Percentiles rank a stretch among this genome's conserved stretches.
Conservation (phyloP, 768 basidiomycete species). For the Termitomyces sp. region DNA sequence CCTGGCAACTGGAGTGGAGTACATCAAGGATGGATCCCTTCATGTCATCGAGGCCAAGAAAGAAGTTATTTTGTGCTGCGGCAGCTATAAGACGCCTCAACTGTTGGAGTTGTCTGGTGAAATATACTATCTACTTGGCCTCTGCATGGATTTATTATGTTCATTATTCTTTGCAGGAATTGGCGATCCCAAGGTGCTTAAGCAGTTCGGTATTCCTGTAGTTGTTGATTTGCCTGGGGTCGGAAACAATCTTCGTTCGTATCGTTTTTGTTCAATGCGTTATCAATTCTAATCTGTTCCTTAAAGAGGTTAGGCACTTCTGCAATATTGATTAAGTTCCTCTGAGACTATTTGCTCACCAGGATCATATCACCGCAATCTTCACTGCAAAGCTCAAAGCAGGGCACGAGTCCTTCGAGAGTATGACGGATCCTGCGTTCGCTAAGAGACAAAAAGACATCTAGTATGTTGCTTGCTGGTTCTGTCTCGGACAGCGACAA, state of each 20-base stretch:
- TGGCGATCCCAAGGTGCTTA: slow-evolving; percentile 4
- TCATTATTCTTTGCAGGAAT: background rate
- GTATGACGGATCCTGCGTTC: background rate
- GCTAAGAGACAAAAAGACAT: background rate
- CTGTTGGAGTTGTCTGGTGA: slow-evolving; percentile 6
- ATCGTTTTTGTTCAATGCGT: background rate
- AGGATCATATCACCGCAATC: background rate
- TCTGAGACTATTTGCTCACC: no score
- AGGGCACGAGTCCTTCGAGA: background rate
- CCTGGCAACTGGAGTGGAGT: background rate
- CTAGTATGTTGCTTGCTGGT: background rate
- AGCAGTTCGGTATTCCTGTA: background rate
- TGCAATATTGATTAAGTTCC: no score
- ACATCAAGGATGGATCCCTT: background rate
- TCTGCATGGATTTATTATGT: no score
- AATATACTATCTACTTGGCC: no score
- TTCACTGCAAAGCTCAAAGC: background rate
- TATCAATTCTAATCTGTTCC: background rate
- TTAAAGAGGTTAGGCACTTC: background rate
- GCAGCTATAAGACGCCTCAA: slow-evolving; percentile 1
- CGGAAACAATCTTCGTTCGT: slow-evolving; percentile 10
- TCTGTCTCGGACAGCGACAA: background rate
- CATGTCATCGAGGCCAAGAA: background rate
- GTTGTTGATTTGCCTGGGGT: slow-evolving; percentile 11
- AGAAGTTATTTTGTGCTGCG: slow-evolving; percentile 4